Percentiles rank a stretch among this genome's conserved stretches.
Conservation (phyloP, 2,329 filamentous ascomycete species). For the Cercospora citrullina region DNA sequence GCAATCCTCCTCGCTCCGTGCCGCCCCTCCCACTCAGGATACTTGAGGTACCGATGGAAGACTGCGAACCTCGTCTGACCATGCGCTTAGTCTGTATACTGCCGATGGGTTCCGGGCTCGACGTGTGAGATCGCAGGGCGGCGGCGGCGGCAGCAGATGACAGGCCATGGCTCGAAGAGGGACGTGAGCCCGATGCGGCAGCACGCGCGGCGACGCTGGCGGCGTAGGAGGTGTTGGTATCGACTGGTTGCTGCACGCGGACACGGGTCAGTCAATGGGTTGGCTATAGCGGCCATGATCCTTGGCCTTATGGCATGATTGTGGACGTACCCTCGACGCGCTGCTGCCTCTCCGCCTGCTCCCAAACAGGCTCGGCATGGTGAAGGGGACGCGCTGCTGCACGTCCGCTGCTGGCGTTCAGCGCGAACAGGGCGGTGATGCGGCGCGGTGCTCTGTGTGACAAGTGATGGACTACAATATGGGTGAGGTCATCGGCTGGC, state of each 20-base stretch:
- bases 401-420: background rate
- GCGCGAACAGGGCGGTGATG: background rate
- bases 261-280: conserved; percentile 6
- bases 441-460: background rate
- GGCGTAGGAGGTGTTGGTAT: conserved; percentile 40
- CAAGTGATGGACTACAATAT: background rate
- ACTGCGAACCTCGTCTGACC: conserved; percentile 69
- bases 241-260: conserved; percentile 11
- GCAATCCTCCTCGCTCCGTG: conserved; percentile 50
- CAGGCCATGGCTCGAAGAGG: conserved; percentile 64
- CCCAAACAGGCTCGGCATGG: conserved; percentile 23
- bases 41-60: conserved; percentile 61
- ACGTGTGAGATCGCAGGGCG: conserved; percentile 75
- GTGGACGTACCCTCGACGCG: conserved; percentile 19
- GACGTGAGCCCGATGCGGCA: conserved; percentile 73
- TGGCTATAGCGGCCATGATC: background rate
- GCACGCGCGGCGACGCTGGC: conserved; percentile 72
- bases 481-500: conserved; percentile 9
- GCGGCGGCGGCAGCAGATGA: conserved; percentile 85
- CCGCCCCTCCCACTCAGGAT: conserved; percentile 30
- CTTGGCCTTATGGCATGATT: background rate
- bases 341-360: conserved; percentile 24
- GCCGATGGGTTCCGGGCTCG: conserved; percentile 75
- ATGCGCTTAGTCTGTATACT: conserved; percentile 87
- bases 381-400: background rate